Base-by-base conservation (phyloP, 306 rosid species). In the Benincasa hispida region DNA sequence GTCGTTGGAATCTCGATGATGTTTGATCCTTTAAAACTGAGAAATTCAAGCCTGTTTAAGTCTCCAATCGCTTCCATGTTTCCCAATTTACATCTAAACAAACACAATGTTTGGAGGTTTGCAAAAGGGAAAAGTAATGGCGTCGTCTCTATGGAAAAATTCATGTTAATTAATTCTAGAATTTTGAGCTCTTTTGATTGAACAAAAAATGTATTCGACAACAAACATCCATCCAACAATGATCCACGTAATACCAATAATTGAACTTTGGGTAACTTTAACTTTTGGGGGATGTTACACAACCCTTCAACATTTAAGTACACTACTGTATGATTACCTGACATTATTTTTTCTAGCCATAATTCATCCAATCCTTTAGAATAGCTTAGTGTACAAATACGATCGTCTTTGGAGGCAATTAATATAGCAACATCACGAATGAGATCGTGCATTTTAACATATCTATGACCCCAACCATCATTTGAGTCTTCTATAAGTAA, bases 51-150 rank as follows among this genome's bases (percentile, higher is more conserved):
- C 10, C 4, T 81, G 5, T 65, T 35, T 48, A 81, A 55, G 22
- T 70, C 57, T 14, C 77, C 66, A 48, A 81, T 73, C 25, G 39
- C 9, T 8, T 72, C 17, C 3, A 81, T 70, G 22, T 81, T 32
- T 1, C 6, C 45, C 66, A 81, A 81, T n/a, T 5, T 2, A 11
- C 74, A 81, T 0, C 0, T 0, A 67, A 50, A 18, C 17, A 81
- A 13, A 13, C 72, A 56, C 28, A 81, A 69, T 0, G 65, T 3
- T 55, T 24, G 48, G 28, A 74, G 30, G 3, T 30, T 74, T 54
- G 21, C 3, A 1, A 74, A 48, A 15, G 27, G 11, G n/a, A n/a
- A 6, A 37, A 53, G 28, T 0, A 50, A 73, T 73, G 39, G 15
- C 18, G 77, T n/a, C 14, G 39, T 34, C 41, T 14, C 6, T 0